phyloP scores from a whole-genome alignment of 768 basidiomycete genomes.

The Panaeolus cyanescens region DNA sequence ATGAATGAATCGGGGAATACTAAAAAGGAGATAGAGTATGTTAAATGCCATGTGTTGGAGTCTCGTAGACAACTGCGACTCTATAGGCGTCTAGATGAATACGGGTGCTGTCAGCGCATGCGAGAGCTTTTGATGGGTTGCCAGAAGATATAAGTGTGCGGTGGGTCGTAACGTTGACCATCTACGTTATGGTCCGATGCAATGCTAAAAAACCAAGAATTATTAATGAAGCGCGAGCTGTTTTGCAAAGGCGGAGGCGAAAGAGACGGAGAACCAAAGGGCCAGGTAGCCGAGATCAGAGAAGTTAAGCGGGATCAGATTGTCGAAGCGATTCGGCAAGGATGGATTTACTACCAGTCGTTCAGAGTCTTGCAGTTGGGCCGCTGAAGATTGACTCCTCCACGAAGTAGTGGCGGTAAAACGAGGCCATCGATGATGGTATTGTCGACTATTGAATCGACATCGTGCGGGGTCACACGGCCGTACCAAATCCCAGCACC shows the following conservation, averaged over 20 bases:
- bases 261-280: neutral
- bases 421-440: conserved; percentile 87
- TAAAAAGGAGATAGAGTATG: conserved; percentile 1
- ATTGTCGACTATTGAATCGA: conserved; percentile 81
- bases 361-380: conserved; percentile 69
- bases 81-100: neutral
- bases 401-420: conserved; percentile 82
- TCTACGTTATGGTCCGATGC: neutral
- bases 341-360: conserved; percentile 58
- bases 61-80: neutral
- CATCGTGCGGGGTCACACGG: conserved; percentile 87
- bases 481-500: conserved; percentile 94
- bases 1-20: neutral
- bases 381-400: conserved; percentile 76
- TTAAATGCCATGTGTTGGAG: neutral
- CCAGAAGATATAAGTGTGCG: neutral
- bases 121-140: neutral
- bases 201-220: neutral
- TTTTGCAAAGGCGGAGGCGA: neutral
- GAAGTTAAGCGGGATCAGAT: conserved; percentile 18
- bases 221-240: neutral
- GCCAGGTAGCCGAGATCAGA: conserved; percentile 4
- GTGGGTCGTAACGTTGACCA: neutral
- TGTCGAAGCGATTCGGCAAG: neutral
- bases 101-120: neutral